Conservation (phyloP, 1,139 yeast genomes). For the Scheffersomyces insectosa region DNA sequence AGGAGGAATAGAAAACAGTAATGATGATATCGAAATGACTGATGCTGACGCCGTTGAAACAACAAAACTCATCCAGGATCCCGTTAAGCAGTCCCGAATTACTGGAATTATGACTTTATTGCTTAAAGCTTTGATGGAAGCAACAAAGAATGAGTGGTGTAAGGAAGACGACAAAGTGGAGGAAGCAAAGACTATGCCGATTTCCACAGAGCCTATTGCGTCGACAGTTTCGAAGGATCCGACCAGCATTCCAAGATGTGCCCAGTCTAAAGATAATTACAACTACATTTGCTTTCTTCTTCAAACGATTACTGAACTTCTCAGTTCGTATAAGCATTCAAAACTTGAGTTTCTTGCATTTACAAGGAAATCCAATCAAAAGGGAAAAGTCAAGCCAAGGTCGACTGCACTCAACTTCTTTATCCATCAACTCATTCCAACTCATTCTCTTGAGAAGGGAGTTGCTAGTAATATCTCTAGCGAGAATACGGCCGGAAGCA, state of each 20-base stretch:
- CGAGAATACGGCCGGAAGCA: slow-evolving; percentile 15
- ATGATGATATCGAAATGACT: slow-evolving; percentile 37
- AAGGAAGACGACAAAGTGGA: slow-evolving; percentile 26
- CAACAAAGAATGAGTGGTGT: slow-evolving; percentile 53
- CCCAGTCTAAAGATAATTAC: slow-evolving; percentile 37
- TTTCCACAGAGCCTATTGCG: slow-evolving; percentile 14
- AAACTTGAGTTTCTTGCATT: slow-evolving; percentile 81
- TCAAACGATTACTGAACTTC: slow-evolving; percentile 66
- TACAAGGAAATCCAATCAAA: slow-evolving; percentile 51
- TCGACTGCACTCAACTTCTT: slow-evolving; percentile 77
- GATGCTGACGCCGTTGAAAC: slow-evolving; percentile 20
- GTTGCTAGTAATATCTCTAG: slow-evolving; percentile 33
- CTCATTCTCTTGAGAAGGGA: slow-evolving; percentile 41
- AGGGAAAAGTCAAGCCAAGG: slow-evolving; percentile 52
- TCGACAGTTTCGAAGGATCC: not conserved
- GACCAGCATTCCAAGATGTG: slow-evolving; percentile 12
- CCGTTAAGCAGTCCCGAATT: too few relatives aligned
- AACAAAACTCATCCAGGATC: slow-evolving; percentile 8
- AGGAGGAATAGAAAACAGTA: slow-evolving; percentile 1
- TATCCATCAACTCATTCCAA: slow-evolving; percentile 72
- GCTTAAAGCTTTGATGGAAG: slow-evolving; percentile 63
- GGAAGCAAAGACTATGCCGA: slow-evolving; percentile 8
- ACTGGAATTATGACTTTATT: slow-evolving; percentile 46
- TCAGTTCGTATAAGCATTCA: slow-evolving; percentile 77
- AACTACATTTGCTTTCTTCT: slow-evolving; percentile 68